Percentiles rank a stretch among this genome's conserved stretches.
Conservation (phyloP, 2,329 filamentous ascomycete genomes). For the Metarhizium rileyi region DNA sequence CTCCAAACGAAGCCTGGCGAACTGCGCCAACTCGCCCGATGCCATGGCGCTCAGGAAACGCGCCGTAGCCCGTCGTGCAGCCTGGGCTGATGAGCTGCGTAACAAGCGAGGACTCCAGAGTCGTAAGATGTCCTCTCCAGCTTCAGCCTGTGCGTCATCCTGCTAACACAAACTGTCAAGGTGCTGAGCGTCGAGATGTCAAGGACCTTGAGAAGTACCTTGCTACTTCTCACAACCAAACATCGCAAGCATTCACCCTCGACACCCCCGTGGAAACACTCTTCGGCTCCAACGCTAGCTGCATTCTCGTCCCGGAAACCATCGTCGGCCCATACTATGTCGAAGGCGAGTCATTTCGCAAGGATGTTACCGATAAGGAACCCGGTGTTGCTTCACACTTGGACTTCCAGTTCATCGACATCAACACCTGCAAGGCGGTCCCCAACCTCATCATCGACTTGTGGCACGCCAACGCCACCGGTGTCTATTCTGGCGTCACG, state of each 20-base stretch:
- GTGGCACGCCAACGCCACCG: conserved; percentile 36
- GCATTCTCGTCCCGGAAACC: conserved; percentile 9
- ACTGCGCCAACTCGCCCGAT: conserved; percentile 4
- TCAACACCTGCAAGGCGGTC: conserved; percentile 30
- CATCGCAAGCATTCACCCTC: conserved; percentile 2
- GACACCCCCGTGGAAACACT: conserved; percentile 5
- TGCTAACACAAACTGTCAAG: not conserved
- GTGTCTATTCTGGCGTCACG: conserved; percentile 33
- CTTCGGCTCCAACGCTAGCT: conserved; percentile 10
- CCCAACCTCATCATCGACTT: conserved; percentile 30
- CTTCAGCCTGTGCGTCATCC: not conserved
- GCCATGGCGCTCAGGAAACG: conserved; percentile 4
- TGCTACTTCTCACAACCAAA: conserved; percentile 3
- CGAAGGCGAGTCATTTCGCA: conserved; percentile 27
- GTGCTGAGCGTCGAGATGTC: conserved; percentile 2
- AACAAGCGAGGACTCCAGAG: conserved; percentile 5
- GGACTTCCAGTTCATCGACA: conserved; percentile 34
- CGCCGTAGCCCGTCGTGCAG: conserved; percentile 9
- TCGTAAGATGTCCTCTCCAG: conserved; percentile 1
- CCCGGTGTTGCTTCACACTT: conserved; percentile 29
- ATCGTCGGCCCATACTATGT: conserved; percentile 18
- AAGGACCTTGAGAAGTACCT: conserved; percentile 5
- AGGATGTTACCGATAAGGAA: conserved; percentile 29
- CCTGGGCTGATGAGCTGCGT: conserved; percentile 7
- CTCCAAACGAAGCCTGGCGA: conserved; percentile 5